Evolutionary conservation across 140 eudicot genomes (phyloP).

Genomic region (Ambrosia hybrid): DNA sequence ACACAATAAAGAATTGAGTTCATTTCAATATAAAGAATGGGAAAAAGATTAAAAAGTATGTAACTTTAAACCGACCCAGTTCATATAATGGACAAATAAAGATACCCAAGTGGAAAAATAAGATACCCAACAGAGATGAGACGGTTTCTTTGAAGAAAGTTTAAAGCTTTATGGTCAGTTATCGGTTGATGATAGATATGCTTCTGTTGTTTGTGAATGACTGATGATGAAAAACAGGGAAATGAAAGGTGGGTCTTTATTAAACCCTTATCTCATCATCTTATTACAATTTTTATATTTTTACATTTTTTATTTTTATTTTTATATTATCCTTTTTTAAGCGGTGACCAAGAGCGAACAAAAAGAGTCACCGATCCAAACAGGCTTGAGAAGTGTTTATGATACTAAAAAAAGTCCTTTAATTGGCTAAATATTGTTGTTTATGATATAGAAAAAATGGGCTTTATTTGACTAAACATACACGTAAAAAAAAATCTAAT

Average conservation of each 20-base stretch:
- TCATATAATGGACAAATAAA: conserved; percentile 13
- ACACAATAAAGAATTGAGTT: conserved; percentile 12
- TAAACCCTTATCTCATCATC: conserved; percentile 48
- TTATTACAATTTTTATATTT: not conserved
- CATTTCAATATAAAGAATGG: conserved; percentile 20
- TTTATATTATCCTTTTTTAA: no score
- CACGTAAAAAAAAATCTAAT: no score
- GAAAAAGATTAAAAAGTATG: not conserved
- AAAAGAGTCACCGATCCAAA: no score
- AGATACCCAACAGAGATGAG: conserved; percentile 23
- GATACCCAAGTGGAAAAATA: conserved; percentile 12
- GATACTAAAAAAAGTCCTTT: no score
- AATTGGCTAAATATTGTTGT: no score
- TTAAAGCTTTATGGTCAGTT: not conserved
- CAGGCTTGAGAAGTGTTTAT: no score
- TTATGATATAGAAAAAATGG: no score
- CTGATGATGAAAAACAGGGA: conserved; percentile 34
- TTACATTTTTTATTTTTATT: not conserved
- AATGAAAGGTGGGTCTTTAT: conserved; percentile 46
- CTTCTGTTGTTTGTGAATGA: conserved; percentile 18
- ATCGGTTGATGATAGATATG: not conserved
- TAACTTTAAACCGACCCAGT: conserved; percentile 19
- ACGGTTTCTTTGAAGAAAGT: conserved; percentile 17
- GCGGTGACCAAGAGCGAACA: no score
- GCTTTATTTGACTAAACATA: no score